Evolutionary conservation across 179 eudicot genomes (phyloP).

Genomic region (Kewa caespitosa): DNA sequence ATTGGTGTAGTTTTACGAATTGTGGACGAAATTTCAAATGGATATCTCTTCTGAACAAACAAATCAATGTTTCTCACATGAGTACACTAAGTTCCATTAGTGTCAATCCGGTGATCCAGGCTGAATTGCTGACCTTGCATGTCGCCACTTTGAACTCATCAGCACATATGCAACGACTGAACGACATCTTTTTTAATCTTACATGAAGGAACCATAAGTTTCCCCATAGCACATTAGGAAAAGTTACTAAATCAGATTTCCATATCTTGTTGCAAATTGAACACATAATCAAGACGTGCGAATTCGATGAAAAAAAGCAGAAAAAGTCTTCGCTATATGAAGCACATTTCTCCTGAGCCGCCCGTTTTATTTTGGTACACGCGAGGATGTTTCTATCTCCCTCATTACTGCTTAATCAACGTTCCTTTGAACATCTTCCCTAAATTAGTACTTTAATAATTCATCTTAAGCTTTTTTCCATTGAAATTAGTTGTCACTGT

Average conservation of each 20-base stretch:
- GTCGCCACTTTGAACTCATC: too few species aligned
- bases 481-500: neutral
- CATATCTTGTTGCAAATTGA: conserved; percentile 65
- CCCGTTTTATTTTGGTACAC: conserved; percentile 81
- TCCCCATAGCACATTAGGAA: neutral
- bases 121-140: too few species aligned
- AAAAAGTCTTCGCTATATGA: conserved; percentile 90
- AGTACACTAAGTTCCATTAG: too few species aligned
- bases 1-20: too few species aligned
- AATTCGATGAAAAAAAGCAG: conserved; percentile 91
- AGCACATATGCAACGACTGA: too few species aligned
- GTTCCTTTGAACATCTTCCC: conserved; percentile 31
- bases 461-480: neutral
- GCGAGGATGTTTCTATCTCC: conserved; percentile 94
- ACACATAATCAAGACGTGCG: conserved; percentile 81
- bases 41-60: too few species aligned
- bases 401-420: conserved; percentile 87
- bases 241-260: neutral
- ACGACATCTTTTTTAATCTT: conserved; percentile 3
- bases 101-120: too few species aligned
- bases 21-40: too few species aligned
- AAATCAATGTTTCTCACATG: too few species aligned
- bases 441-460: neutral
- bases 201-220: neutral
- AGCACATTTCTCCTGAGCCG: conserved; percentile 72